Conservation (phyloP, 1,284 basidiomycete species). For the Moesziomyces sp. region DNA sequence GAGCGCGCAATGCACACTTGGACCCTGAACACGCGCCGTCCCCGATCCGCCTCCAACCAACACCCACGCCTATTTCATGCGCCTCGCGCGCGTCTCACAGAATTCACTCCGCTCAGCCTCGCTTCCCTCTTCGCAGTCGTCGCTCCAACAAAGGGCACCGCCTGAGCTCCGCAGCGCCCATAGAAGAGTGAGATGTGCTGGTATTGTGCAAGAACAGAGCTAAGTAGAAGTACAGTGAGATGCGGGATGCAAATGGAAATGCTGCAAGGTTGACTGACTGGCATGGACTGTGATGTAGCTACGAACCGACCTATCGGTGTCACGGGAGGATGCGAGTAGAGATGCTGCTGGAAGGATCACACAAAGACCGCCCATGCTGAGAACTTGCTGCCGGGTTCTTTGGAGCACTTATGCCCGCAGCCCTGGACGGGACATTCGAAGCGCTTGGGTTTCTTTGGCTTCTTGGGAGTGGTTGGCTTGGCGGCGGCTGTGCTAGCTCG, state of each 20-base stretch:
- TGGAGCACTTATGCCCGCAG: slow-evolving; percentile 55
- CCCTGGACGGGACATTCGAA: slow-evolving; percentile 59
- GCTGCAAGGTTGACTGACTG: neutral
- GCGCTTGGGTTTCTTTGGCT: slow-evolving; percentile 37
- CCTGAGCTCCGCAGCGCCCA: too few species aligned
- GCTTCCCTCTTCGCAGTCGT: too few species aligned
- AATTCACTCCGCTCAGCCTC: neutral
- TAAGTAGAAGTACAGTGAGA: slow-evolving; percentile 31
- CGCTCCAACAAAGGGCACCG: too few species aligned
- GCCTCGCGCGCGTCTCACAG: neutral
- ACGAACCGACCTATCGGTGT: too few species aligned
- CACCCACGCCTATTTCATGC: slow-evolving; percentile 2
- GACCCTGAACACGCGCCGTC: slow-evolving; percentile 18
- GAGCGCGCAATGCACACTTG: neutral
- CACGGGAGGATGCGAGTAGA: neutral
- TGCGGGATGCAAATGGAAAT: slow-evolving; percentile 8
- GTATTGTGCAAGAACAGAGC: neutral
- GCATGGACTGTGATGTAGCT: neutral
- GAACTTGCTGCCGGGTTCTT: slow-evolving; percentile 42
- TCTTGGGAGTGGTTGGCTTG: slow-evolving; percentile 9
- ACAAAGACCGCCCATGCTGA: slow-evolving; percentile 41
- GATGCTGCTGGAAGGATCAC: neutral
- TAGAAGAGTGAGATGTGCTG: too few species aligned
- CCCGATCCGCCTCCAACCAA: slow-evolving; percentile 7
- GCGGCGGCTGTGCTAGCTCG: slow-evolving; percentile 7